Conservation (phyloP, 345 rosid genomes). For the Hibiscus trionum region DNA sequence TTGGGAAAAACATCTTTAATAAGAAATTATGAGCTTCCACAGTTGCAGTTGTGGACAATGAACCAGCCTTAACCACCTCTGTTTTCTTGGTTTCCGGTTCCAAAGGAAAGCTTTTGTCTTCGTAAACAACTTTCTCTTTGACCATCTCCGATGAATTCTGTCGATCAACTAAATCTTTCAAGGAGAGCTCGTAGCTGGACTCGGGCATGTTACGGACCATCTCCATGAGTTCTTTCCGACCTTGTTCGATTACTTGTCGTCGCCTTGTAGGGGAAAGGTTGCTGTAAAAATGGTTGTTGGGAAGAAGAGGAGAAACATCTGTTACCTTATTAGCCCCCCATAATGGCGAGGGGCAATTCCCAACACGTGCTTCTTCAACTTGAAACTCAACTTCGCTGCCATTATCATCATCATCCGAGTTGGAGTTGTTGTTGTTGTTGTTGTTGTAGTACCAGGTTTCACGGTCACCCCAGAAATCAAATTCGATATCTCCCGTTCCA, state of each 20-base stretch:
- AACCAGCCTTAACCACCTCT: neutral
- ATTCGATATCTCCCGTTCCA: constrained; percentile 21
- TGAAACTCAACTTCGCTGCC: constrained; percentile 6
- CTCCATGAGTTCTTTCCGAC: constrained; percentile 55
- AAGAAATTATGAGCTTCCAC: constrained; percentile 39
- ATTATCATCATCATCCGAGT: neutral
- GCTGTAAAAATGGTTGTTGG: constrained; percentile 16
- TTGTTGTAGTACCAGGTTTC: neutral
- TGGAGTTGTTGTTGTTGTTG: neutral
- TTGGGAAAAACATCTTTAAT: constrained; percentile 43
- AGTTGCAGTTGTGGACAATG: constrained; percentile 27
- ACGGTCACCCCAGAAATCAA: constrained; percentile 33
- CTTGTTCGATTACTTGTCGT: constrained; percentile 28
- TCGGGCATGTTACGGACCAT: constrained; percentile 42
- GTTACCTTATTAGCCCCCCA: constrained; percentile 5
- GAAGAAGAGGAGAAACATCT: constrained; percentile 28
- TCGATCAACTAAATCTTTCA: constrained; percentile 47
- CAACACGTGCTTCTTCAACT: neutral
- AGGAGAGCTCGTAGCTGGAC: constrained; percentile 41
- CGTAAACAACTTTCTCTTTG: neutral
- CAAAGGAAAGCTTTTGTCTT: constrained; percentile 1
- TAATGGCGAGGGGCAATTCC: constrained; percentile 5
- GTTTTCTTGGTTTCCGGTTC: constrained; percentile 12
- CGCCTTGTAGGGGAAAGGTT: constrained; percentile 17
- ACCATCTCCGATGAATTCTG: constrained; percentile 4